Percentiles rank a stretch among this genome's conserved stretches.
Evolutionary conservation across 1,284 basidiomycete species (phyloP).

Genomic region (Microstroma glucosiphilum): DNA sequence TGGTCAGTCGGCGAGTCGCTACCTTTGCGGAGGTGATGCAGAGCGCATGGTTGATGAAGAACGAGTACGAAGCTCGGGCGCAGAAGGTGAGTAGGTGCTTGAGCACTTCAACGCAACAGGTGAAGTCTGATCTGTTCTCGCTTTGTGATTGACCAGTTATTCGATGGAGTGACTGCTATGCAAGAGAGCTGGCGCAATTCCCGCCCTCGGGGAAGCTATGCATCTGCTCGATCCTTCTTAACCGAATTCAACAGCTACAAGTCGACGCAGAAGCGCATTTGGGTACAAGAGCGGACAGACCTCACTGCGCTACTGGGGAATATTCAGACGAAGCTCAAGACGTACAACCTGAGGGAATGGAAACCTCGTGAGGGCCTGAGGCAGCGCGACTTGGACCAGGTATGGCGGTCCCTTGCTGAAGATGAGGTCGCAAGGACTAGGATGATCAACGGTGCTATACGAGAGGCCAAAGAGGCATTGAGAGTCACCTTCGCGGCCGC

Average conservation of each 20-base stretch:
- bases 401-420: constrained; percentile 68
- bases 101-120: background rate
- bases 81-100: constrained; percentile 58
- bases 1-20: constrained; percentile 83
- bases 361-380: constrained; percentile 28
- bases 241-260: constrained; percentile 74
- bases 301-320: constrained; percentile 82
- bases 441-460: constrained; percentile 81
- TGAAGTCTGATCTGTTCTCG: background rate
- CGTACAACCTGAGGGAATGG: constrained; percentile 62
- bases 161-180: background rate
- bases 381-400: constrained; percentile 65
- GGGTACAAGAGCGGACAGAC: constrained; percentile 86
- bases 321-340: constrained; percentile 86
- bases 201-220: constrained; percentile 55
- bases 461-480: constrained; percentile 62
- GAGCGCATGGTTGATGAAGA: constrained; percentile 61
- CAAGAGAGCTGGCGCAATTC: constrained; percentile 52
- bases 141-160: background rate
- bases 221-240: constrained; percentile 71
- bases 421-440: constrained; percentile 74
- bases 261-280: constrained; percentile 72
- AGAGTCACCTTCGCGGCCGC: constrained; percentile 75
- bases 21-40: constrained; percentile 95
- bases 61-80: constrained; percentile 85